Percentiles rank a stretch among this genome's conserved stretches.
Conservation (phyloP, 768 basidiomycete genomes). For the Mrakia blollopis region DNA sequence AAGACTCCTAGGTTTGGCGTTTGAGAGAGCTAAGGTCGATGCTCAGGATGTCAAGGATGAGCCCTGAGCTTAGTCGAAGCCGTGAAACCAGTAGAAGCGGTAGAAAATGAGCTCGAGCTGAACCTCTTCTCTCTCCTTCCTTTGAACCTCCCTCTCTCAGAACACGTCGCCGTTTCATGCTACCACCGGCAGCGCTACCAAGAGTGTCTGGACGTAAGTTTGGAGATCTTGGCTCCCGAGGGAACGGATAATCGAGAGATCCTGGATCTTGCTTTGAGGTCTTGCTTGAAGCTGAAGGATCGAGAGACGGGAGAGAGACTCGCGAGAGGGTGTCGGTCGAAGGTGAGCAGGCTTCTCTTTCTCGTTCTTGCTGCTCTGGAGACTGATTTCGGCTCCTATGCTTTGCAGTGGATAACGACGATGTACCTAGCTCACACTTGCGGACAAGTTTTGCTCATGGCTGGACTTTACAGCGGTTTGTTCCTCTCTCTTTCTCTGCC, state of each 20-base stretch:
- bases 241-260: constrained; percentile 26
- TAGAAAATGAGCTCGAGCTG: not conserved
- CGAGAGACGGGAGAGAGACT: constrained; percentile 9
- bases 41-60: too few species aligned
- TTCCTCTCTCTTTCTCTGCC: too few species aligned
- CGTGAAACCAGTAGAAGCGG: not conserved
- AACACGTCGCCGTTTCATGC: not conserved
- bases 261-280: constrained; percentile 18
- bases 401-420: constrained; percentile 12
- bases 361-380: not conserved
- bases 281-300: constrained; percentile 17
- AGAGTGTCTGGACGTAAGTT: constrained; percentile 7
- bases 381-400: not conserved
- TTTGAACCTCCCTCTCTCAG: not conserved
- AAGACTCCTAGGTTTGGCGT: too few species aligned
- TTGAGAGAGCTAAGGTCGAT: too few species aligned
- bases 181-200: constrained; percentile 14
- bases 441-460: not conserved
- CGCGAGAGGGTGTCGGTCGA: constrained; percentile 25
- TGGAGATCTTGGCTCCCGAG: not conserved
- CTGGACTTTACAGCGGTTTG: not conserved
- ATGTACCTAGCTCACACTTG: not conserved
- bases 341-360: constrained; percentile 3
- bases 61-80: not conserved
- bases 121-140: not conserved